Base-by-base conservation (phyloP, 805 yeast genomes). In the Metschnikowia shivogae region DNA sequence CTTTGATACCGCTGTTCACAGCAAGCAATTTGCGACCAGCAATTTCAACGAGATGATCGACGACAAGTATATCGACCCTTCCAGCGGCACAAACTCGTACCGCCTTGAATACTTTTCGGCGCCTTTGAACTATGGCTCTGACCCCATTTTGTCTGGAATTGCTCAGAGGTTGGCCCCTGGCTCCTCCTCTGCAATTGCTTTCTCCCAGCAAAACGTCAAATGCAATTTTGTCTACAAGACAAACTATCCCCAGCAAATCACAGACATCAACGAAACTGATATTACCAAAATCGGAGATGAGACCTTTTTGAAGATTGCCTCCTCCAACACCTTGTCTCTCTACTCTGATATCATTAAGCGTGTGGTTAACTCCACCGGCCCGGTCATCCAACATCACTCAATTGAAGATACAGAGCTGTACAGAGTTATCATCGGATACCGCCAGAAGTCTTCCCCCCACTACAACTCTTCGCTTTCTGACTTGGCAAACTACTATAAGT, bases 161-260 rank as follows among this genome's bases (percentile, higher is more conserved):
- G 60, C 56, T 45, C 64, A 65, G 47, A 62, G 60, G 43, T 63
- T 67, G 54, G 48, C 58, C 3, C 41, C 55, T 20, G 47, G 62
- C 11, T 30, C 46, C 7, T 43, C 41, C 3, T 36, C 46, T 3
- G 53, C 50, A 3, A 36, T 43, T 10, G 49, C 45, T 7, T 66
- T 78, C 38, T 67, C 67, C 11, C 61, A 67, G 46, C 80, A 79
- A 56, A 72, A 70, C 47, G 77, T 84, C 47, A 74, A 82, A 54
- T 86, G 92, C 62, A 82, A 83, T 59, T 93, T 92, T 62, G 89
- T 92, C 44, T 88, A 89, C 74, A 80, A 84, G 63, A 87, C 87
- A 49, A 56, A 57, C 28, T 70, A 59, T 50, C 48, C 56, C 3
- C 37, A 48, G 32, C 20, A 37, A 17, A 49, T 34, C n/a, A 56